Evolutionary conservation across 2,329 filamentous ascomycete species (phyloP).

Genomic region (Verruconis gallopava): DNA sequence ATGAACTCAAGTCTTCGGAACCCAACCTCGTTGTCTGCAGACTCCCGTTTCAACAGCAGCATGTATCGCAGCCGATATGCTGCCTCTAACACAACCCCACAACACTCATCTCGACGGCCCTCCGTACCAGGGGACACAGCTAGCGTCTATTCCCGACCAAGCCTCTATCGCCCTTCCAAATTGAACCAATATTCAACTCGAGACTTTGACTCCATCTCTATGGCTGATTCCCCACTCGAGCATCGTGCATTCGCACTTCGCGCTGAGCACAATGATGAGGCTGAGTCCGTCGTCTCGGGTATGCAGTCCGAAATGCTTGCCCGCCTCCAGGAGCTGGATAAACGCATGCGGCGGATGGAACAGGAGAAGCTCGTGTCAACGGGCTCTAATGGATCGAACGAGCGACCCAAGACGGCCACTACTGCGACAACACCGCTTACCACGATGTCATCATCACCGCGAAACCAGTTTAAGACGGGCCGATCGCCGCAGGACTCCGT

Average conservation of each 20-base stretch:
- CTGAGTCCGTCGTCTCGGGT: conserved; percentile 78
- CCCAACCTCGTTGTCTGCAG: conserved; percentile 1
- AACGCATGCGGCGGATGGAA: conserved; percentile 79
- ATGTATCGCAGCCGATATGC: conserved; percentile 9
- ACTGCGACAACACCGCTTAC: conserved; percentile 75
- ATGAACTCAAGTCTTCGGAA: not conserved
- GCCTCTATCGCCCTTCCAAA: conserved; percentile 24
- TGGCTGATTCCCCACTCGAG: conserved; percentile 18
- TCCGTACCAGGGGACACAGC: conserved; percentile 20
- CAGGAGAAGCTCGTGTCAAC: conserved; percentile 79
- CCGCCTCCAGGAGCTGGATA: conserved; percentile 90
- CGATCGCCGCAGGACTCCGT: conserved; percentile 27
- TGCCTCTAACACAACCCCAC: conserved; percentile 13
- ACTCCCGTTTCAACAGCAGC: conserved; percentile 8
- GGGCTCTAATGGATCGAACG: conserved; percentile 55
- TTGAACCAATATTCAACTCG: conserved; percentile 23
- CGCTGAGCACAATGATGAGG: conserved; percentile 3
- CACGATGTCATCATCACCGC: conserved; percentile 81
- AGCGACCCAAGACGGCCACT: conserved; percentile 59
- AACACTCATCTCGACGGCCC: conserved; percentile 18
- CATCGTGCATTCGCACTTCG: not conserved
- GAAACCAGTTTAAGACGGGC: conserved; percentile 38
- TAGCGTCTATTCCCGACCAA: conserved; percentile 20
- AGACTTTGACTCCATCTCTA: conserved; percentile 19
- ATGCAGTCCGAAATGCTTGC: conserved; percentile 95